phyloP scores from a whole-genome alignment of 768 basidiomycete species.

The Boletus eberwhitei region DNA sequence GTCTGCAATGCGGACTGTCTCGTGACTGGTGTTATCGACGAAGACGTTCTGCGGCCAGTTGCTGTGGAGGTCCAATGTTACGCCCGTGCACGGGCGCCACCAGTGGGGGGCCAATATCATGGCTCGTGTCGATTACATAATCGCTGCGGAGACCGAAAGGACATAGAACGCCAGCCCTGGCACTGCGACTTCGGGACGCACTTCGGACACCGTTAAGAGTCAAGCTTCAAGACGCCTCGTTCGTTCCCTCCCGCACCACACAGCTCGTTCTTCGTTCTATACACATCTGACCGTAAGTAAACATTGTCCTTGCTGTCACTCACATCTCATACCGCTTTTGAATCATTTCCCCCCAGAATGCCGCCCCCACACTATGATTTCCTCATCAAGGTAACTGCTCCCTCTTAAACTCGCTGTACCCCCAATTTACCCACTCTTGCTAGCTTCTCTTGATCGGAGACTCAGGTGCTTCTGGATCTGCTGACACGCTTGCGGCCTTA shows the following conservation, averaged over 20 bases:
- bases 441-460: conserved; percentile 95
- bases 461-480: conserved; percentile 56
- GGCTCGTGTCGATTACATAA: conserved; percentile 11
- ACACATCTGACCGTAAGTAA: not conserved
- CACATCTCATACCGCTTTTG: not conserved
- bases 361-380: conserved; percentile 97
- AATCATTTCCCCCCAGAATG: conserved; percentile 57
- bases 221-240: not conserved
- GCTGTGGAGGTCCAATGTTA: not conserved
- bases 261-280: not conserved
- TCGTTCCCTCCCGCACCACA: not conserved
- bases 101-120: too few relatives aligned
- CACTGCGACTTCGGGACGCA: not conserved
- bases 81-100: too few relatives aligned
- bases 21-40: not conserved
- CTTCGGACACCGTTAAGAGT: not conserved
- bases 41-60: not conserved
- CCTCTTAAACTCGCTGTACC: conserved; percentile 6
- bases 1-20: not conserved
- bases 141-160: conserved; percentile 19
- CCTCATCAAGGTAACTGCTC: conserved; percentile 70
- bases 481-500: not conserved
- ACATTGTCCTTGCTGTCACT: not conserved
- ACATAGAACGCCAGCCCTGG: not conserved
- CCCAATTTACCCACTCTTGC: not conserved